Percentiles rank a stretch among this genome's conserved stretches.
Conservation (phyloP, 2,329 filamentous ascomycete genomes). For the Remersonia thermophila region DNA sequence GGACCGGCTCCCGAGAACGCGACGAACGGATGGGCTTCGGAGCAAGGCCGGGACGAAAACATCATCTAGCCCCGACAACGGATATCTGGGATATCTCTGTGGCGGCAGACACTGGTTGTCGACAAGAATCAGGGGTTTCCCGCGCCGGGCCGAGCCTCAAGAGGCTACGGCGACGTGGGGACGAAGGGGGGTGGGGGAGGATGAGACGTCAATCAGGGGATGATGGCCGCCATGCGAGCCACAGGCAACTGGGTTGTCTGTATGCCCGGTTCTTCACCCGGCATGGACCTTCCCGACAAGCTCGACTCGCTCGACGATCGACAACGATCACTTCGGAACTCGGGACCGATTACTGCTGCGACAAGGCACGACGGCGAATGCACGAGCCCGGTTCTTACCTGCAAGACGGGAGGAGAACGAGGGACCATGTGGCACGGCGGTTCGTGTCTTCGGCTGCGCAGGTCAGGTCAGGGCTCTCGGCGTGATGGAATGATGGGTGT, state of each 20-base stretch:
- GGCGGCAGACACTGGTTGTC: constrained; percentile 34
- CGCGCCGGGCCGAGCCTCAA: constrained; percentile 5
- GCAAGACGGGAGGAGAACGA: constrained; percentile 7
- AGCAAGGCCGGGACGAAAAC: constrained; percentile 22
- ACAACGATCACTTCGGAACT: constrained; percentile 6
- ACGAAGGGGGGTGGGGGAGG: constrained; percentile 1
- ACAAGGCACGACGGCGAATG: constrained; percentile 3
- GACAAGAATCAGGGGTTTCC: constrained; percentile 23
- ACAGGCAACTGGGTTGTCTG: constrained; percentile 11
- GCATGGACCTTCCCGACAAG: neutral
- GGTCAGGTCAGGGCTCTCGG: constrained; percentile 21
- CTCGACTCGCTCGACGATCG: constrained; percentile 9
- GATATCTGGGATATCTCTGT: constrained; percentile 28
- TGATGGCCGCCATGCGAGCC: neutral
- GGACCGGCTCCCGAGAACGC: constrained; percentile 8
- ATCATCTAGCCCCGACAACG: constrained; percentile 26
- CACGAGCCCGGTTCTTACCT: constrained; percentile 1
- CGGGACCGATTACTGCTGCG: constrained; percentile 20
- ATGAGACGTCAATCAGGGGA: neutral
- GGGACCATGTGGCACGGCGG: constrained; percentile 1
- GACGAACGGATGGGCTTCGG: constrained; percentile 7
- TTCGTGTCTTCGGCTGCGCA: constrained; percentile 11
- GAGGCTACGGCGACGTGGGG: constrained; percentile 1
- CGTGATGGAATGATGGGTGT: neutral
- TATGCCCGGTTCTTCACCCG: constrained; percentile 8